phyloP scores from a whole-genome alignment of 2,329 filamentous ascomycete genomes.

The Tricladium varicosporioides region DNA sequence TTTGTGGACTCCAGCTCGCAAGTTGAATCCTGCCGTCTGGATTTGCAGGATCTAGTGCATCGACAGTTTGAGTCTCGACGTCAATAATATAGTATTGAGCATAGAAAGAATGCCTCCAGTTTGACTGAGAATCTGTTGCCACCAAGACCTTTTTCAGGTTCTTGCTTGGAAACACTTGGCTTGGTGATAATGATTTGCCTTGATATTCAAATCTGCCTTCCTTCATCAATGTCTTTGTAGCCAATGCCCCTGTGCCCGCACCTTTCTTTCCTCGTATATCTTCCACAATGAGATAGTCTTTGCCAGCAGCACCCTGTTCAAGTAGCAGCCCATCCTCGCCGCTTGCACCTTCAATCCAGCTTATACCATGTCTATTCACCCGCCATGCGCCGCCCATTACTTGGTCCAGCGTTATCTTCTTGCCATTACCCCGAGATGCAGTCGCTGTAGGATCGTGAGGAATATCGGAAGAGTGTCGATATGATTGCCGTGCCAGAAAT shows the following conservation, averaged over 20 bases:
- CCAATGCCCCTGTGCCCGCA: constrained; percentile 40
- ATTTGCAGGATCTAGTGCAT: constrained; percentile 73
- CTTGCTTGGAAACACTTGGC: constrained; percentile 70
- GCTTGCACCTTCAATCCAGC: constrained; percentile 72
- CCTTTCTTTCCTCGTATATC: constrained; percentile 65
- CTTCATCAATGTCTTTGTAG: constrained; percentile 74
- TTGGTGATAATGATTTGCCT: constrained; percentile 53
- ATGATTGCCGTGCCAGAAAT: constrained; percentile 64
- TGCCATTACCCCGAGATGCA: constrained; percentile 60
- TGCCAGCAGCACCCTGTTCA: constrained; percentile 61
- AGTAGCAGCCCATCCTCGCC: constrained; percentile 84
- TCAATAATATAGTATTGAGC: constrained; percentile 91
- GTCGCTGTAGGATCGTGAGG: constrained; percentile 69
- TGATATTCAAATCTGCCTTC: constrained; percentile 58
- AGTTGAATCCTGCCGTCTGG: constrained; percentile 70
- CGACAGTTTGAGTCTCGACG: constrained; percentile 72
- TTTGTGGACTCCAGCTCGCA: constrained; percentile 84
- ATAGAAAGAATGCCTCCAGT: constrained; percentile 88
- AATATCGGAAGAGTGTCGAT: constrained; percentile 62
- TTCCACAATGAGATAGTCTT: constrained; percentile 81
- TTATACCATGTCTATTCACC: constrained; percentile 62
- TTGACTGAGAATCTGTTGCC: constrained; percentile 67
- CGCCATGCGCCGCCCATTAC: constrained; percentile 65
- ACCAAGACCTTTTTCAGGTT: constrained; percentile 85
- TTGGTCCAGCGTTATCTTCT: constrained; percentile 71